A percentile compares a stretch with the other conserved stretches of the same genome.
Evolutionary conservation across 2,329 filamentous ascomycete species (phyloP).

Genomic region (Bipolaris cookei): DNA sequence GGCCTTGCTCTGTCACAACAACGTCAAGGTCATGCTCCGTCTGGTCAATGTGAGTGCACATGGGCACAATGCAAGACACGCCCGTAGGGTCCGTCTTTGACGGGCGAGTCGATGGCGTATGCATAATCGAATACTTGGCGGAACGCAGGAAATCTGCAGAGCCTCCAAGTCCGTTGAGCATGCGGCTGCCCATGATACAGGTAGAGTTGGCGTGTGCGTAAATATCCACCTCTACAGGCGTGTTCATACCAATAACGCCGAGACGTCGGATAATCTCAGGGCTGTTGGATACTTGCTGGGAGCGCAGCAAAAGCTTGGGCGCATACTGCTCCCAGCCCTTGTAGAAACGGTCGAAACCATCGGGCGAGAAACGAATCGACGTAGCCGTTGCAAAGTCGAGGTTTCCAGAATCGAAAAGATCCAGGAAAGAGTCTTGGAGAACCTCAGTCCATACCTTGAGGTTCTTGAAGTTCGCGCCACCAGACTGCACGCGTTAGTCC

Average conservation of each 20-base stretch:
- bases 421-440: conserved; percentile 89
- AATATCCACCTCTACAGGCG: conserved; percentile 90
- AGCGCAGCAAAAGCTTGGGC: conserved; percentile 81
- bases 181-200: conserved; percentile 85
- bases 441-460: conserved; percentile 94
- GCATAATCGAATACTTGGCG: conserved; percentile 90
- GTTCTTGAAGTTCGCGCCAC: conserved; percentile 79
- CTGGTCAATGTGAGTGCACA: conserved; percentile 91
- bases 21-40: conserved; percentile 92
- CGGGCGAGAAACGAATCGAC: conserved; percentile 87
- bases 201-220: conserved; percentile 93
- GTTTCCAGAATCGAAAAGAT: conserved; percentile 86
- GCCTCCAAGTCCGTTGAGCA: conserved; percentile 85
- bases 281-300: conserved; percentile 87
- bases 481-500: conserved; percentile 51
- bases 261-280: conserved; percentile 89
- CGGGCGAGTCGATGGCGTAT: conserved; percentile 82
- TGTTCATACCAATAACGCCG: conserved; percentile 94
- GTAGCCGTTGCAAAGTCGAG: conserved; percentile 90
- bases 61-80: conserved; percentile 87
- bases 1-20: conserved; percentile 78
- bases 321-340: conserved; percentile 81
- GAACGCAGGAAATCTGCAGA: conserved; percentile 81
- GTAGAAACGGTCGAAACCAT: conserved; percentile 91
- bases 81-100: conserved; percentile 83